Evolutionary conservation across 352 stramenopile genomes (phyloP).

Genomic region (Phytophthora pistaciae): DNA sequence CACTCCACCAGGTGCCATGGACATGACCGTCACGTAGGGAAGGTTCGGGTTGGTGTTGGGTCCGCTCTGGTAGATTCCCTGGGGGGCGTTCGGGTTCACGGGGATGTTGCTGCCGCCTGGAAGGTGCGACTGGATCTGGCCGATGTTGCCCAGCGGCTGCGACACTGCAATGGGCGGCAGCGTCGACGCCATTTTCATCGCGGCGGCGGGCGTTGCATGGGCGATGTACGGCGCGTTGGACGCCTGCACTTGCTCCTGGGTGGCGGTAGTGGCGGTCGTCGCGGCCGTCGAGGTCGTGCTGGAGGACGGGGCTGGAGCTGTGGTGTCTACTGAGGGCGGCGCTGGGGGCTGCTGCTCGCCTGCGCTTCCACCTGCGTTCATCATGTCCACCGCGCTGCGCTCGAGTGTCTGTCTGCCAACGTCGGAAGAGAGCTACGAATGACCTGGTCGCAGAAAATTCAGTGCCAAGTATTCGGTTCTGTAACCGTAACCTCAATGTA

Average conservation of each 20-base stretch:
- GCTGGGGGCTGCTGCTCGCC: conserved; percentile 1
- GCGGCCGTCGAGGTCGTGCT: not conserved
- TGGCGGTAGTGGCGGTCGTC: not conserved
- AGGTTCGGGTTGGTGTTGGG: conserved; percentile 26
- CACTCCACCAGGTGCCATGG: conserved; percentile 34
- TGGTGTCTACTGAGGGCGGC: not conserved
- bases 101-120: conserved; percentile 51
- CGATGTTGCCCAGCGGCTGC: conserved; percentile 46
- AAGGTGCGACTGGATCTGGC: conserved; percentile 46
- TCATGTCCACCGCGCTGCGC: not conserved
- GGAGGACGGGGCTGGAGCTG: conserved; percentile 1
- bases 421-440: conserved; percentile 2
- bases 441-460: conserved; percentile 14
- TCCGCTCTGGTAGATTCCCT: conserved; percentile 23
- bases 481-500: conserved; percentile 9
- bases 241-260: conserved; percentile 24
- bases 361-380: conserved; percentile 13
- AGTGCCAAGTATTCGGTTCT: conserved; percentile 19
- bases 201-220: conserved; percentile 44
- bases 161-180: conserved; percentile 57
- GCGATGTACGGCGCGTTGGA: conserved; percentile 45
- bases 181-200: conserved; percentile 34
- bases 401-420: not conserved
- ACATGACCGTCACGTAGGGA: conserved; percentile 46
- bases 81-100: conserved; percentile 34